phyloP scores from a whole-genome alignment of 2,329 filamentous ascomycete species.

The Zymoseptoria crescenta region DNA sequence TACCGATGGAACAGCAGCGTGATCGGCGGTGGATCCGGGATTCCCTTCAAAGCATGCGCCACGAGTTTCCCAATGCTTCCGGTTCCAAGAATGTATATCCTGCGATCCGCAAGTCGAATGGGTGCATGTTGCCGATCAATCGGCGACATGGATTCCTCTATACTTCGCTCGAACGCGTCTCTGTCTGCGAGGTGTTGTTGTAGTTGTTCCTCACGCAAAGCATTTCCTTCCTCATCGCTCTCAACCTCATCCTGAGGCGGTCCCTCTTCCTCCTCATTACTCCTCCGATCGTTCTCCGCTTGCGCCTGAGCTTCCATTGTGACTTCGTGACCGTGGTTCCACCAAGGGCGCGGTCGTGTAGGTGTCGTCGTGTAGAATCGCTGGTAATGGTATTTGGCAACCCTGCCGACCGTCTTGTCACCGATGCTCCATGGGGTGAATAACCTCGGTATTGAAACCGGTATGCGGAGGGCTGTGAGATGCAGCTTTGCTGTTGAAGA shows the following conservation, averaged over 20 bases:
- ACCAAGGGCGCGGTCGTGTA: conserved; percentile 16
- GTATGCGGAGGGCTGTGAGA: conserved; percentile 30
- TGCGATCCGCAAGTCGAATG: conserved; percentile 28
- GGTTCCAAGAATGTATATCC: conserved; percentile 69
- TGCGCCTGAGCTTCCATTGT: not conserved
- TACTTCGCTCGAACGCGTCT: not conserved
- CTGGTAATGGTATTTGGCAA: conserved; percentile 27
- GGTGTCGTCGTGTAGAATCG: conserved; percentile 15
- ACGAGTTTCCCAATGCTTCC: conserved; percentile 77
- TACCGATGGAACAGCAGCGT: conserved; percentile 68
- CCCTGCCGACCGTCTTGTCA: conserved; percentile 38
- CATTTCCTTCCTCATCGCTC: not conserved
- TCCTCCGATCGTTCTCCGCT: conserved; percentile 1
- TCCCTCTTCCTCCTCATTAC: conserved; percentile 7
- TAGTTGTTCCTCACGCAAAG: not conserved
- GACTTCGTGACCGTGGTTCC: conserved; percentile 7
- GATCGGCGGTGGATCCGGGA: conserved; percentile 59
- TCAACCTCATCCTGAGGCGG: conserved; percentile 7
- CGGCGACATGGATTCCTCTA: conserved; percentile 14
- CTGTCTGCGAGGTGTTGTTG: not conserved
- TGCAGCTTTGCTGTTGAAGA: conserved; percentile 35
- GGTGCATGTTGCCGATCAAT: conserved; percentile 25
- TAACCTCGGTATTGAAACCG: conserved; percentile 1
- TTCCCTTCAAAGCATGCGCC: conserved; percentile 60
- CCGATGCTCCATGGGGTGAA: conserved; percentile 20